phyloP scores from a whole-genome alignment of 768 basidiomycete genomes.

The Termitomyces sp. region DNA sequence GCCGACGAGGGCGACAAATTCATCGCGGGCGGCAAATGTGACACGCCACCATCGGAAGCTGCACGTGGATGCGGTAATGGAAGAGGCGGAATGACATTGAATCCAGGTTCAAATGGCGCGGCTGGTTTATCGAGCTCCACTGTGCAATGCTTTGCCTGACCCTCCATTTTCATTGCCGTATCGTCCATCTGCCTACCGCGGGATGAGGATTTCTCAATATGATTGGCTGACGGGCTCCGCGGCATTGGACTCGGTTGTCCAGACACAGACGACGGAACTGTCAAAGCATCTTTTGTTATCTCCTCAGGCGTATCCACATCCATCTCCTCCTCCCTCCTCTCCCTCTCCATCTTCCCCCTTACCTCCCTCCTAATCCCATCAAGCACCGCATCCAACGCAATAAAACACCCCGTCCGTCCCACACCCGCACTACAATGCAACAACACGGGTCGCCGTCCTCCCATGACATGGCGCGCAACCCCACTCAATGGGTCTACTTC shows the following conservation, averaged over 20 bases:
- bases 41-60: neutral
- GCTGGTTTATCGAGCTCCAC: neutral
- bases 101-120: neutral
- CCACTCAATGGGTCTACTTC: conserved; percentile 54
- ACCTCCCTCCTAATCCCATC: conserved; percentile 69
- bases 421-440: conserved; percentile 95
- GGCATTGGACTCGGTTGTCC: neutral
- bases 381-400: conserved; percentile 83
- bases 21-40: neutral
- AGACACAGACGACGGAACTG: neutral
- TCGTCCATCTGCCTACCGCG: neutral
- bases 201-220: neutral
- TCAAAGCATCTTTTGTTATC: neutral
- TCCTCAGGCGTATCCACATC: conserved; percentile 24
- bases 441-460: conserved; percentile 54
- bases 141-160: neutral
- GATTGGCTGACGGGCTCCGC: neutral
- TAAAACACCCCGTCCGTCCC: conserved; percentile 91
- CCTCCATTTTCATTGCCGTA: neutral
- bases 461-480: conserved; percentile 49
- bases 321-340: conserved; percentile 19
- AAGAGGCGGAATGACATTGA: neutral
- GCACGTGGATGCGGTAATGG: neutral
- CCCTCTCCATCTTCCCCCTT: conserved; percentile 19
- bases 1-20: neutral